These are phyloP conservation scores for Coniferiporia sulphurascens DNA, from an alignment of 1,284 basidiomycete species.

Conservation along the genomic window DNA sequence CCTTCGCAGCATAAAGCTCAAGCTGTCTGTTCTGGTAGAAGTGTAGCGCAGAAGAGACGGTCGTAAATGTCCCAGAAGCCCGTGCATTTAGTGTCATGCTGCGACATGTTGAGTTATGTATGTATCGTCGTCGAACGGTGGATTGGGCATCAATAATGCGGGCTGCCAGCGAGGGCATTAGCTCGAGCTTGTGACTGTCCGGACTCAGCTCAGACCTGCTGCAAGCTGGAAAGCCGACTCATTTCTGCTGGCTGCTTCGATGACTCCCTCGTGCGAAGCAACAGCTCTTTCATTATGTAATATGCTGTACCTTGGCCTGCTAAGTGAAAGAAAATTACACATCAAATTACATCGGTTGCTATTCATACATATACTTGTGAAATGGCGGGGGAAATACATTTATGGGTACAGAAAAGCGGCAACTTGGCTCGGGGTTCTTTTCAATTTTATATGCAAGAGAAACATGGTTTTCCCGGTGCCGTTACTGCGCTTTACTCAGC, in stretches of 20 bases:
- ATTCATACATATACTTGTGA: too few relatives aligned
- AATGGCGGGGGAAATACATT: too few relatives aligned
- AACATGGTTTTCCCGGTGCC: neutral
- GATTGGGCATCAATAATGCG: neutral
- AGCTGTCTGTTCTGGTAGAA: conserved; percentile 86
- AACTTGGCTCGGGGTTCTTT: too few relatives aligned
- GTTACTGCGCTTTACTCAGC: conserved; percentile 51
- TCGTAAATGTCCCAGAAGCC: neutral
- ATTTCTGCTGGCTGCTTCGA: too few relatives aligned
- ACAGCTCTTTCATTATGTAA: too few relatives aligned
- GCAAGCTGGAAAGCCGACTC: too few relatives aligned
- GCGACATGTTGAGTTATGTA: neutral
- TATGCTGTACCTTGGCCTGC: too few relatives aligned
- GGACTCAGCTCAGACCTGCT: neutral
- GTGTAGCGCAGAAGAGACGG: conserved; percentile 34
- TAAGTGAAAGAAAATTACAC: too few relatives aligned
- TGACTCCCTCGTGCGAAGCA: too few relatives aligned
- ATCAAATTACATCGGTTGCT: too few relatives aligned
- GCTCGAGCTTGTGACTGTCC: neutral
- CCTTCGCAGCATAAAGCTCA: conserved; percentile 75
- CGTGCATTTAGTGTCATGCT: neutral
- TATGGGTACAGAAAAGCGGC: too few relatives aligned
- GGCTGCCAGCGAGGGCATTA: neutral
- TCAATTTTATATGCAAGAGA: neutral
- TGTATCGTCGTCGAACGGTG: neutral